These are phyloP conservation scores for Helenozyma baotianmanensis DNA, from an alignment of 805 yeast species.

Conservation along the genomic window DNA sequence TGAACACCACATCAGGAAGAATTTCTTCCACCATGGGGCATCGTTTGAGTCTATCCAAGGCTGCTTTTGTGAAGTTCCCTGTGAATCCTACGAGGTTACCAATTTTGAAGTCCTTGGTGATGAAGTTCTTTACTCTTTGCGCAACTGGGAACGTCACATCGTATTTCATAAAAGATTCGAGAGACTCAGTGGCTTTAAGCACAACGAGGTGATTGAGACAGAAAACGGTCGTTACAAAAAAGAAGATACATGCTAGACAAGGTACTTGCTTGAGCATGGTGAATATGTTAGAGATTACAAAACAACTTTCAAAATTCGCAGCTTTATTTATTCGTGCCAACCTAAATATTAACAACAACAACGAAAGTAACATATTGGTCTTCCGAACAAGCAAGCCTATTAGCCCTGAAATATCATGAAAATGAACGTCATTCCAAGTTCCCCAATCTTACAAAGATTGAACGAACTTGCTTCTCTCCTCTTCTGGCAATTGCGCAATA, in stretches of 20 bases:
- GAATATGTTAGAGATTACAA: no score
- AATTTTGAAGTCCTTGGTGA: constrained; percentile 54
- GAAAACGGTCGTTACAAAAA: no score
- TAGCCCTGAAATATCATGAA: no score
- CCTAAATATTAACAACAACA: no score
- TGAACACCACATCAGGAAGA: constrained; percentile 59
- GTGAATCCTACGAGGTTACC: constrained; percentile 71
- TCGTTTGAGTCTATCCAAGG: constrained; percentile 42
- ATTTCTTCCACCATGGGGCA: constrained; percentile 67
- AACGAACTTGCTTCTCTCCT: constrained; percentile 27
- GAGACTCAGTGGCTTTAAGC: constrained; percentile 45
- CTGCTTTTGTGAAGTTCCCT: constrained; percentile 51
- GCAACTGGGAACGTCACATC: constrained; percentile 33
- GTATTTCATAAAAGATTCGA: constrained; percentile 45
- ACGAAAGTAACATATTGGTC: no score
- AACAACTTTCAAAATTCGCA: no score
- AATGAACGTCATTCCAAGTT: no score
- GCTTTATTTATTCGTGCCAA: no score
- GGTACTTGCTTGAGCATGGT: no score
- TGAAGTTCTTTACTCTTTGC: constrained; percentile 42
- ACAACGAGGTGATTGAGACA: constrained; percentile 45
- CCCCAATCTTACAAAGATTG: constrained; percentile 15
- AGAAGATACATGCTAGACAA: no score
- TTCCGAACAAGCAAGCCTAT: no score
- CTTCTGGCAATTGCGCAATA: constrained; percentile 29